Evolutionary conservation across 2,329 filamentous ascomycete genomes (phyloP).

Genomic region (Knufia petricola): DNA sequence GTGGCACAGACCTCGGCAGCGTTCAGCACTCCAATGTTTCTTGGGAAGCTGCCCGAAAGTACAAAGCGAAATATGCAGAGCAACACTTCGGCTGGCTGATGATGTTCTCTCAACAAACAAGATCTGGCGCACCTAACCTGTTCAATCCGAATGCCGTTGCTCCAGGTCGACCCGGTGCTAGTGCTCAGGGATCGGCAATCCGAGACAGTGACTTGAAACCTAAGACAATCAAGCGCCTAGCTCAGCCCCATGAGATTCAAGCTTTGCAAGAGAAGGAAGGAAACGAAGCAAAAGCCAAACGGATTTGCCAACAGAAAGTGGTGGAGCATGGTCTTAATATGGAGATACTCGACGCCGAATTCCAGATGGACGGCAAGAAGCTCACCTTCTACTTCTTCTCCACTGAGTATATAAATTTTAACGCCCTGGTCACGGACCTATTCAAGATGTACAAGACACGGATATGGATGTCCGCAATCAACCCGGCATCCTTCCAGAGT

Average conservation of each 20-base stretch:
- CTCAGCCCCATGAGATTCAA: conserved; percentile 82
- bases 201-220: conserved; percentile 80
- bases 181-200: conserved; percentile 61
- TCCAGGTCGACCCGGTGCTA: conserved; percentile 57
- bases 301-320: conserved; percentile 93
- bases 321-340: conserved; percentile 89
- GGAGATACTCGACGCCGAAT: conserved; percentile 98
- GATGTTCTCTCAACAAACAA: conserved; percentile 84
- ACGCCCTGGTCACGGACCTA: conserved; percentile 87
- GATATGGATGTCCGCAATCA: conserved; percentile 99
- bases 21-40: conserved; percentile 82
- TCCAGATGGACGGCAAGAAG: conserved; percentile 99
- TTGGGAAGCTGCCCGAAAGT: conserved; percentile 74
- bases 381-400: conserved; percentile 98
- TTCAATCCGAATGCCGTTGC: conserved; percentile 45
- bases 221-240: conserved; percentile 92
- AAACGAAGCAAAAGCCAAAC: conserved; percentile 93
- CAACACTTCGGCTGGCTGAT: conserved; percentile 98
- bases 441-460: conserved; percentile 99
- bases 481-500: conserved; percentile 87
- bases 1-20: conserved; percentile 88
- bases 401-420: conserved; percentile 95
- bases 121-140: conserved; percentile 33
- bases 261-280: conserved; percentile 90
- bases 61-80: conserved; percentile 84